Conservation (phyloP, 768 basidiomycete species). For the Rhodotorula diobovata region DNA sequence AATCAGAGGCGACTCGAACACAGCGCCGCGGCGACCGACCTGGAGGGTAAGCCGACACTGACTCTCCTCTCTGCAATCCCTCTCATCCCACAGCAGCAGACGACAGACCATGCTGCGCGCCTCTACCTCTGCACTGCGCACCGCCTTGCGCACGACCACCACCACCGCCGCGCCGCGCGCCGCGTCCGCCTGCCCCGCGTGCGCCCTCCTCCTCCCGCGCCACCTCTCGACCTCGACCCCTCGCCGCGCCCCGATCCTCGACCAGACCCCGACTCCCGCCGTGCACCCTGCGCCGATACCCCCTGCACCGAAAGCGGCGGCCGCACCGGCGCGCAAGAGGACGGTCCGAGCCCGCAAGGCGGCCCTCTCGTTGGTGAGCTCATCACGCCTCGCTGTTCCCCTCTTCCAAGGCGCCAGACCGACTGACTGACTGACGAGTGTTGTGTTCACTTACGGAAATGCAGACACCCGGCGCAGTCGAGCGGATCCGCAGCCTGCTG, state of each 20-base stretch:
- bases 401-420: accelerated
- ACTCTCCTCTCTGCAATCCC: not conserved
- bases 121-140: not conserved
- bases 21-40: too few relatives aligned
- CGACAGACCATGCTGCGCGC: slow-evolving; percentile 3
- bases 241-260: slow-evolving; percentile 10
- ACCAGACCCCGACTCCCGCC: slow-evolving; percentile 3
- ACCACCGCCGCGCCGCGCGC: not conserved
- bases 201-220: slow-evolving; percentile 1
- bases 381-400: not conserved
- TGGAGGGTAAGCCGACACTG: too few relatives aligned
- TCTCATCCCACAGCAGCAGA: too few relatives aligned
- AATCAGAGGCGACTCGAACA: not conserved
- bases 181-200: not conserved
- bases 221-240: not conserved
- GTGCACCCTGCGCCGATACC: not conserved
- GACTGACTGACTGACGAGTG: not conserved
- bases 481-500: slow-evolving; percentile 66
- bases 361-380: slow-evolving; percentile 63
- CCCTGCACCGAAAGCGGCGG: not conserved
- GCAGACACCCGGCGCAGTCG: slow-evolving; percentile 75
- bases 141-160: not conserved
- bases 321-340: not conserved
- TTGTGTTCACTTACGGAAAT: not conserved
- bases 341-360: slow-evolving; percentile 65